phyloP scores from a whole-genome alignment of 1,284 basidiomycete species.

The Apiotrichum domesticum region DNA sequence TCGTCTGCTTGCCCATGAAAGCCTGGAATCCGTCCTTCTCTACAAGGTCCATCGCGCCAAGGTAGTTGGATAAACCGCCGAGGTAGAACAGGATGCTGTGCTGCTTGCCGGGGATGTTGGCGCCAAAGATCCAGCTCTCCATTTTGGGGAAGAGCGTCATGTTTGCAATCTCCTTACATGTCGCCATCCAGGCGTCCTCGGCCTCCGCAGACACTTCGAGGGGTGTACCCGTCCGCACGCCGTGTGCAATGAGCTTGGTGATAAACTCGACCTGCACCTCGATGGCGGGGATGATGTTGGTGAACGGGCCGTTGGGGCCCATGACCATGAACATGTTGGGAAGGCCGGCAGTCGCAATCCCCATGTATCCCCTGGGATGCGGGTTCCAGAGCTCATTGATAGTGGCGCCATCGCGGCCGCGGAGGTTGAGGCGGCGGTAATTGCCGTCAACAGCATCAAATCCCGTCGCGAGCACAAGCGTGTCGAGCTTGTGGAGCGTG shows the following conservation, averaged over 20 bases:
- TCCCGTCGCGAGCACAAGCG: conserved; percentile 11
- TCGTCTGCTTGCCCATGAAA: background rate
- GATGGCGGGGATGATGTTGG: conserved; percentile 11
- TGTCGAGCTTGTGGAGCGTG: conserved; percentile 7
- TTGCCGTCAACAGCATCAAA: conserved; percentile 14
- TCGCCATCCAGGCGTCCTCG: conserved; percentile 7
- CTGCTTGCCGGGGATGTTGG: conserved; percentile 13
- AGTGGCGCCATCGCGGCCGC: conserved; percentile 1
- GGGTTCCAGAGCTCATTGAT: conserved; percentile 11
- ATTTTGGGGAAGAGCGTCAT: conserved; percentile 8
- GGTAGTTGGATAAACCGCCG: conserved; percentile 6
- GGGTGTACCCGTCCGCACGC: background rate
- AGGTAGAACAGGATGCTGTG: conserved; percentile 15
- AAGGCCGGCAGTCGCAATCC: conserved; percentile 6
- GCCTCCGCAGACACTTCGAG: background rate
- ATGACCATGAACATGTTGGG: conserved; percentile 14
- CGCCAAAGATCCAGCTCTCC: conserved; percentile 14
- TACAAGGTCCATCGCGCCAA: background rate
- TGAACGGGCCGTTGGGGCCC: conserved; percentile 13
- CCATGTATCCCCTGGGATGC: conserved; percentile 6
- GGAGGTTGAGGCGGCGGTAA: conserved; percentile 9
- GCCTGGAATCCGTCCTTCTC: conserved; percentile 1
- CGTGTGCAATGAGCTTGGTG: conserved; percentile 1
- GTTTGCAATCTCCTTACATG: conserved; percentile 3
- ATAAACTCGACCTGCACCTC: conserved; percentile 14